Evolutionary conservation across 2,329 filamentous ascomycete species (phyloP), one percentile per base, ranked within the genome.

Genomic region (Aspergillus viridinutans): DNA sequence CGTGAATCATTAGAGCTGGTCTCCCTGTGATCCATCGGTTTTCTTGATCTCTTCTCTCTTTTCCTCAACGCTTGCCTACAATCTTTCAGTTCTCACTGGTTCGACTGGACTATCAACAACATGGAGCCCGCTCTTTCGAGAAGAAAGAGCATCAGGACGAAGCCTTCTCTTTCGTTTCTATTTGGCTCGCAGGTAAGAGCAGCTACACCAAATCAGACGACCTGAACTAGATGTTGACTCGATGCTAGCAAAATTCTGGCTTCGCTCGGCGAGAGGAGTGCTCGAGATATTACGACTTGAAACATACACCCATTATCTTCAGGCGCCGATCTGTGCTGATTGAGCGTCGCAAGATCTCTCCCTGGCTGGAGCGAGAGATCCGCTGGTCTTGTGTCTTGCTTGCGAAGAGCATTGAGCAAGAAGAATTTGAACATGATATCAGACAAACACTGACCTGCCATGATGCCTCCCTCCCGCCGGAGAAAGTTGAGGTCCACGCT

Each of bases 371-470:
- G 53, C 66, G 60, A 2, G 65, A 76, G 48, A 56, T 77, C 35
- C 68, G 69, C 57, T 64, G 71, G 50, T 62, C 73, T 17, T 77
- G 75, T 55, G 65, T 64, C 23, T 63, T 69, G 52, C 71, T 69
- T 25, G 55, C 61, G 17, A 66, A 65, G 52, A 67, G 69, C 50
- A 69, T 70, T 56, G 68, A 70, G 45, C 66, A 62, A 52, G 67
- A 63, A 6, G 52, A 61, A 26, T 54, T 56, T 14, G 49, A 57
- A 9, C 50, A 20, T 4, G 32, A 48, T 7, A 50, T 25, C n/a
- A 55, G 52, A 6, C 47, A 51, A 21, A 21, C 35, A 43, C 32
- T 7, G 14, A 17, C 14, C 32, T 17, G 32, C 32, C 32, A 38
- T 38, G 32, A 38, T 17, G 32, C 32, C 12, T 12, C 29, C 14